Evolutionary conservation across 1,284 basidiomycete genomes (phyloP).

Genomic region (Leccinum ponderosum): DNA sequence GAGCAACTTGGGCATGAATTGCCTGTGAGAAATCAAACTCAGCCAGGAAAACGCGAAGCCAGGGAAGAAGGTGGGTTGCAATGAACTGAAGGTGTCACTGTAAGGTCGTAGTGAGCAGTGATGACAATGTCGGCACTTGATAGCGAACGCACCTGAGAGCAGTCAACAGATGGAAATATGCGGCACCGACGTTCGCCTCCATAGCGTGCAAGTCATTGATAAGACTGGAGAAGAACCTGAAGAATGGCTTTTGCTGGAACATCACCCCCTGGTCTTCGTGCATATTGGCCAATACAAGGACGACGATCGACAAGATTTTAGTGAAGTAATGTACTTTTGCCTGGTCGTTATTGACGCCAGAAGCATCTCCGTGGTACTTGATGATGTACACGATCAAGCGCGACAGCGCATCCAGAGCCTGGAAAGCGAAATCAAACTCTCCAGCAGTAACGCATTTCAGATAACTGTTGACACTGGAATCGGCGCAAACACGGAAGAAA

Average conservation of each 20-base stretch:
- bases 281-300: constrained; percentile 91
- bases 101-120: constrained; percentile 14
- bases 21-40: constrained; percentile 91
- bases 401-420: constrained; percentile 94
- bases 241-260: constrained; percentile 99
- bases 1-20: constrained; percentile 97
- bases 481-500: constrained; percentile 98
- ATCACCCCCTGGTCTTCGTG: constrained; percentile 91
- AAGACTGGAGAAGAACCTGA: constrained; percentile 97
- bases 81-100: constrained; percentile 94
- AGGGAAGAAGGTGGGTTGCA: constrained; percentile 97
- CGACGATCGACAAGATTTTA: constrained; percentile 97
- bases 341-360: constrained; percentile 85
- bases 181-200: constrained; percentile 80
- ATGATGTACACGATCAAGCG: constrained; percentile 97
- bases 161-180: constrained; percentile 88
- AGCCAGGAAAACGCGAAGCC: constrained; percentile 99
- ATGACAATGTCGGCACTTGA: constrained; percentile 2
- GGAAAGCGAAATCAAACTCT: constrained; percentile 80
- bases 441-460: constrained; percentile 82
- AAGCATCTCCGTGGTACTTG: constrained; percentile 97
- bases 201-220: constrained; percentile 89
- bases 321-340: constrained; percentile 97
- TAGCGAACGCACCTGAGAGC: constrained; percentile 70
- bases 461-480: constrained; percentile 92